Conservation (phyloP, 805 yeast species). For the Monosporozyma aerobia region DNA sequence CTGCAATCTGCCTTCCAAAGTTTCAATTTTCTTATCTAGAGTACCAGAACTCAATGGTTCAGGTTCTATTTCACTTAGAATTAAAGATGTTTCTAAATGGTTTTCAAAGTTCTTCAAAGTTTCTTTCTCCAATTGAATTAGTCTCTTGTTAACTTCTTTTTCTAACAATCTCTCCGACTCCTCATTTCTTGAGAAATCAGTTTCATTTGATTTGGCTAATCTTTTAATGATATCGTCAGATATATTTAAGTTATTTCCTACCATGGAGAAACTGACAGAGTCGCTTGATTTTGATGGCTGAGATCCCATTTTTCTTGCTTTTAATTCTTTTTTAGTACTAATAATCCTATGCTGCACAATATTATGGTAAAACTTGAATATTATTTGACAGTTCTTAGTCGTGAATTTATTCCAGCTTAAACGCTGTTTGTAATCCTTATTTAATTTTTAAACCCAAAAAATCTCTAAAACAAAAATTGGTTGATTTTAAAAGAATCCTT, state of each 20-base stretch:
- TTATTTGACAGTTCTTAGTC: background rate
- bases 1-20: conserved; percentile 30
- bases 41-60: conserved; percentile 28
- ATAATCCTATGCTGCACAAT: background rate
- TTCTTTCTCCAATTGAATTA: conserved; percentile 44
- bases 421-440: background rate
- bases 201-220: conserved; percentile 53
- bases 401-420: background rate
- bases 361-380: background rate
- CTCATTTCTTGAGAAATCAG: conserved; percentile 65
- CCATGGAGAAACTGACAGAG: conserved; percentile 5
- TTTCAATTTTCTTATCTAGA: conserved; percentile 36
- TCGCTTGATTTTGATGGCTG: conserved; percentile 50
- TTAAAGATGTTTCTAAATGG: conserved; percentile 36
- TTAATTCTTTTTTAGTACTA: background rate
- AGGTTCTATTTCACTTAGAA: conserved; percentile 24
- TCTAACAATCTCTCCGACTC: conserved; percentile 58
- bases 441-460: background rate
- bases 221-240: conserved; percentile 55
- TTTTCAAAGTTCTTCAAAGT: conserved; percentile 44
- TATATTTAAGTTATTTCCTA: conserved; percentile 57
- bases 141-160: conserved; percentile 50
- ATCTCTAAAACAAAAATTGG: background rate
- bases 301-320: conserved; percentile 41
- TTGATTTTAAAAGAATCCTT: background rate